Evolutionary conservation across 2,329 filamentous ascomycete genomes (phyloP).

Genomic region (Colletotrichum noveboracense): DNA sequence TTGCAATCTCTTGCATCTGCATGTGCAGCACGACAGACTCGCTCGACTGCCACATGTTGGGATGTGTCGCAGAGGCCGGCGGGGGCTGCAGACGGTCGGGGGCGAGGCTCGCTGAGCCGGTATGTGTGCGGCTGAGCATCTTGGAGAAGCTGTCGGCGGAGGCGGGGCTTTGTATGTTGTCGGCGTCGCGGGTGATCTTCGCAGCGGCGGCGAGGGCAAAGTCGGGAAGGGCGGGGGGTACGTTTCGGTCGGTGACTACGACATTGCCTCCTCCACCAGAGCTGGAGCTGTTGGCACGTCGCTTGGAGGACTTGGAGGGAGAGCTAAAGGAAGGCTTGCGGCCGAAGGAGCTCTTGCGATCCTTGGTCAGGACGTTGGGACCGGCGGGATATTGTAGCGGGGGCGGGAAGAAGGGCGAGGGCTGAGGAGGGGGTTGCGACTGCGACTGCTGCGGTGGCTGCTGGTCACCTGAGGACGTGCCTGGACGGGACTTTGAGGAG

Average conservation of each 20-base stretch:
- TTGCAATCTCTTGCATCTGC: conserved; percentile 82
- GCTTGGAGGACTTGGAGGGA: conserved; percentile 33
- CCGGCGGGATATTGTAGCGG: conserved; percentile 25
- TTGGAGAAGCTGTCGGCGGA: conserved; percentile 42
- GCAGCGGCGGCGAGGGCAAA: conserved; percentile 56
- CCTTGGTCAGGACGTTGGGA: conserved; percentile 42
- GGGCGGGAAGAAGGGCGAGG: conserved; percentile 19
- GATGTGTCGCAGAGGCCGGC: conserved; percentile 26
- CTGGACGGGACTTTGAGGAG: conserved; percentile 28
- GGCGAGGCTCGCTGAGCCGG: conserved; percentile 35
- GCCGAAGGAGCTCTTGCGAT: conserved; percentile 57
- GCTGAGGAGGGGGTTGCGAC: conserved; percentile 20
- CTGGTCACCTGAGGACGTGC: conserved; percentile 23
- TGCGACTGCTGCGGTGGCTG: conserved; percentile 15
- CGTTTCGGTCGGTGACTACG: conserved; percentile 49
- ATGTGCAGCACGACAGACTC: conserved; percentile 58
- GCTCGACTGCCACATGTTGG: conserved; percentile 36
- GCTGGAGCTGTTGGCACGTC: conserved; percentile 48
- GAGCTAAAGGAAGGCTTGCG: conserved; percentile 59
- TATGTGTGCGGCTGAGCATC: conserved; percentile 49
- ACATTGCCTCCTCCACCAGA: conserved; percentile 43
- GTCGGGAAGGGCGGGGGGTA: conserved; percentile 59
- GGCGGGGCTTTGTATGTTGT: conserved; percentile 29
- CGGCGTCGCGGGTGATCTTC: conserved; percentile 41
- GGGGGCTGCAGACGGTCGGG: conserved; percentile 31